Base-by-base conservation (phyloP, 768 basidiomycete species). In the Chalciporus piperatus region DNA sequence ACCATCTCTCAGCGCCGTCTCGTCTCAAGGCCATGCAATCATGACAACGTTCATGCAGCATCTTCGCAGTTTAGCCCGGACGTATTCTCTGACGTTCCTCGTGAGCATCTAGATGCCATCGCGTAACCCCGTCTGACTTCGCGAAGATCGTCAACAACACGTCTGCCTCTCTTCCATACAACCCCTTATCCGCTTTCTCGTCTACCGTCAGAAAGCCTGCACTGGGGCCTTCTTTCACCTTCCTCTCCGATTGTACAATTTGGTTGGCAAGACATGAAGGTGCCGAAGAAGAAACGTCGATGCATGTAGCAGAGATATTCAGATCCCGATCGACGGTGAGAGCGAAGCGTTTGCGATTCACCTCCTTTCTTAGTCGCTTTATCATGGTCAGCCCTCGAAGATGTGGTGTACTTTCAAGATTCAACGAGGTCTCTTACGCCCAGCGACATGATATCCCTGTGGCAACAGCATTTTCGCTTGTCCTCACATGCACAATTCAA, bases 21-120 rank as follows among this genome's bases (percentile, higher is more conserved):
- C 88, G 4, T 79, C 86, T 3, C 81, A 89, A 70, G 89, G 89
- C 5, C 89, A 92, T 62, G 83, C 87, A 0, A 69, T 79, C 16
- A 89, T 90, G 87, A 78, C 77, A 0, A 75, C 77, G 3, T 80
- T 90, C 50, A 88, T 90, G 83, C 78, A 76, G 2, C 76, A 82
- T 47, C 73, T 90, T 22, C 78, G 81, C 43, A 58, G 62, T 1
- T 64, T 83, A 28, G 74, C 84, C 6, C 76, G 74, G 41, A 65
- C 60, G 6, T 72, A 71, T 44, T 68, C 68, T 4, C 59, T 81
- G 40, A 71, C 80, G 0, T 69, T 87, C 33, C 62, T 91, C 33
- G 88, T 88, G 51, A 57, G 82, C 69, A 11, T 45, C 13, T 25
- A 33, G 14, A 32, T 53, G 32, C 35, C n/a, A 13, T 11, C 41